Conservation (phyloP, 345 rosid genomes). For the Mangifera indica region DNA sequence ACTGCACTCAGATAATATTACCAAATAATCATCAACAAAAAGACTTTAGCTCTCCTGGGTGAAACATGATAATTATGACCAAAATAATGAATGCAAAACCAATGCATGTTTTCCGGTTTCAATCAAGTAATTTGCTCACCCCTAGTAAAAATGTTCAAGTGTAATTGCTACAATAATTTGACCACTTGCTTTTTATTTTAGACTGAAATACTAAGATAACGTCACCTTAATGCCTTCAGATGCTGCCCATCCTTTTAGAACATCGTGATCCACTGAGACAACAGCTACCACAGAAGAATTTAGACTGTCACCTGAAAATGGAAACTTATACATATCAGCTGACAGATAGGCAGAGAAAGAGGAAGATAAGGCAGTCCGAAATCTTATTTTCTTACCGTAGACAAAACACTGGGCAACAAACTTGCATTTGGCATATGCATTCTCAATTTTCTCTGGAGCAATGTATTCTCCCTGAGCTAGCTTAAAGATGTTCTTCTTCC, state of each 20-base stretch:
- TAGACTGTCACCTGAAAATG: conserved; percentile 79
- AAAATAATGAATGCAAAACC: neutral
- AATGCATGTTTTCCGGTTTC: neutral
- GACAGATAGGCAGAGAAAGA: conserved; percentile 4
- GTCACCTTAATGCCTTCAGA: conserved; percentile 83
- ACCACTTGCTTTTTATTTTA: neutral
- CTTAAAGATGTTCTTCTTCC: conserved; percentile 99
- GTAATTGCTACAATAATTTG: neutral
- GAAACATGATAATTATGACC: neutral
- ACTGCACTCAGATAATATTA: conserved; percentile 39
- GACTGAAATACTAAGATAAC: conserved; percentile 1
- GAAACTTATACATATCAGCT: conserved; percentile 21
- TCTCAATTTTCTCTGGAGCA: conserved; percentile 98
- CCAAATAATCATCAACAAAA: conserved; percentile 1
- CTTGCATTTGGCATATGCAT: conserved; percentile 86
- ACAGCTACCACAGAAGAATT: conserved; percentile 84
- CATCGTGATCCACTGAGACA: conserved; percentile 87
- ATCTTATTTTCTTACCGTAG: conserved; percentile 51
- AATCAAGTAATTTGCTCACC: no score
- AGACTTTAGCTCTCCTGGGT: no score
- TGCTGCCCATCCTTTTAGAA: conserved; percentile 73
- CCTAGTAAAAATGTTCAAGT: no score
- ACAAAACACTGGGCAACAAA: conserved; percentile 81
- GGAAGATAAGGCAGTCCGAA: neutral
- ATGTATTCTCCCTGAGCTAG: conserved; percentile 98